These are phyloP conservation scores for Aspergillus terreus DNA, from an alignment of 2,329 filamentous ascomycete genomes.

Conservation along the genomic window DNA sequence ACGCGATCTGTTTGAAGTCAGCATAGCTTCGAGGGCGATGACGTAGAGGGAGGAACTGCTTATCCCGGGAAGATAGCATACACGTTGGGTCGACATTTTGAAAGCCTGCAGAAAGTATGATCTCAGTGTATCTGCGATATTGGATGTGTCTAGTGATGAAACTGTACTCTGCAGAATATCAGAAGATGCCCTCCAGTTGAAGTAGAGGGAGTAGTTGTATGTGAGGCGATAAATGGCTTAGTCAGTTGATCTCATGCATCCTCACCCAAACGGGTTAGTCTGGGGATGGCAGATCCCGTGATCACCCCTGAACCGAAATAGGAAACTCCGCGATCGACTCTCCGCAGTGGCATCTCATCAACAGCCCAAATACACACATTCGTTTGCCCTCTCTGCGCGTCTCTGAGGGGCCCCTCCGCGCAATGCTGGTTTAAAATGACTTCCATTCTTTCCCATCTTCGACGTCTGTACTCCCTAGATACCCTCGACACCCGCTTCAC, in stretches of 20 bases:
- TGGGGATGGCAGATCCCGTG: not conserved
- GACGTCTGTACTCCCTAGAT: slow-evolving; percentile 60
- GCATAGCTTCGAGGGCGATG: not conserved
- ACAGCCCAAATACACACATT: not conserved
- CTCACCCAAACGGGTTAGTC: not conserved
- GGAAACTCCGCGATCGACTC: slow-evolving; percentile 4
- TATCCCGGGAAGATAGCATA: not conserved
- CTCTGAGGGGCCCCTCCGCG: slow-evolving; percentile 11
- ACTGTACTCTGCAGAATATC: no score
- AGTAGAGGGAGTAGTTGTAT: no score
- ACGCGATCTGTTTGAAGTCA: slow-evolving; percentile 30
- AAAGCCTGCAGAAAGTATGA: not conserved
- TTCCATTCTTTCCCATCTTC: slow-evolving; percentile 44
- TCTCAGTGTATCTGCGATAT: no score
- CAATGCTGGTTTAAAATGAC: slow-evolving; percentile 42
- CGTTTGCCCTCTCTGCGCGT: slow-evolving; percentile 6
- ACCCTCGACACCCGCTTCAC: slow-evolving; percentile 71
- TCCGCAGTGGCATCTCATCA: slow-evolving; percentile 1
- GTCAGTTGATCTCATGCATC: slow-evolving; percentile 4
- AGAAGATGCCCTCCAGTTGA: no score
- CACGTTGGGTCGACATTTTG: slow-evolving; percentile 7
- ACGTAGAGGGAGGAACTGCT: slow-evolving; percentile 3
- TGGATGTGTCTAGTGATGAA: no score
- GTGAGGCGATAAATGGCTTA: not conserved
- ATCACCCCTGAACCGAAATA: slow-evolving; percentile 19